Evolutionary conservation across 805 yeast genomes (phyloP).

Genomic region (Candida nitratophila): DNA sequence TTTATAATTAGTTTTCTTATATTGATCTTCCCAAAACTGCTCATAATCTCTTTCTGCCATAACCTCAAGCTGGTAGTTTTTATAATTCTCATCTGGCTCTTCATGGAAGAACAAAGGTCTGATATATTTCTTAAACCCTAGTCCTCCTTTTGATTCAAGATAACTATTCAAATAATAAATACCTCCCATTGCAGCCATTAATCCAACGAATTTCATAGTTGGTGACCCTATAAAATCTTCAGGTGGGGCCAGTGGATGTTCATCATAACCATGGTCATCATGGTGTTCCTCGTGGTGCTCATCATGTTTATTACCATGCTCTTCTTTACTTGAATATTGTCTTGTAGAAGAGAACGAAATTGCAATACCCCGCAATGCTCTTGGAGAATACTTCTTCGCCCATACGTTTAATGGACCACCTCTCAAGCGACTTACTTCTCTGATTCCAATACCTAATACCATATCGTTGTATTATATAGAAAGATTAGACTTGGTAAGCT

Average conservation of each 20-base stretch:
- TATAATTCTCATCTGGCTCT: not conserved
- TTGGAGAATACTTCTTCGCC: not conserved
- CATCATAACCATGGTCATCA: not conserved
- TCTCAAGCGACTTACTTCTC: no score
- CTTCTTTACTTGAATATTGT: not conserved
- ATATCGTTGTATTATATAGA: no score
- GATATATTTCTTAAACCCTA: no score
- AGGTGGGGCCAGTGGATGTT: not conserved
- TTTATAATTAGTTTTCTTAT: not conserved
- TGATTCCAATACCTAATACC: no score
- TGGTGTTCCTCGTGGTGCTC: not conserved
- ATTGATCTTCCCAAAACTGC: not conserved
- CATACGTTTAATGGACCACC: no score
- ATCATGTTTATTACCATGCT: not conserved
- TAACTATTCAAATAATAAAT: not conserved
- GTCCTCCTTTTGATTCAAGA: not conserved
- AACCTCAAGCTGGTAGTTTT: conserved; percentile 3
- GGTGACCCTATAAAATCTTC: not conserved
- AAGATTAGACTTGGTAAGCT: no score
- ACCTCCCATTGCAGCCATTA: not conserved
- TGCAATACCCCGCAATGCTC: not conserved
- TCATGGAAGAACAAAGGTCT: not conserved
- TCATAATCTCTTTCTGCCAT: not conserved
- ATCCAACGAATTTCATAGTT: not conserved
- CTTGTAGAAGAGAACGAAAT: not conserved